phyloP scores from a whole-genome alignment of 495 filamentous ascomycete species.

The Coniosporium apollinis region DNA sequence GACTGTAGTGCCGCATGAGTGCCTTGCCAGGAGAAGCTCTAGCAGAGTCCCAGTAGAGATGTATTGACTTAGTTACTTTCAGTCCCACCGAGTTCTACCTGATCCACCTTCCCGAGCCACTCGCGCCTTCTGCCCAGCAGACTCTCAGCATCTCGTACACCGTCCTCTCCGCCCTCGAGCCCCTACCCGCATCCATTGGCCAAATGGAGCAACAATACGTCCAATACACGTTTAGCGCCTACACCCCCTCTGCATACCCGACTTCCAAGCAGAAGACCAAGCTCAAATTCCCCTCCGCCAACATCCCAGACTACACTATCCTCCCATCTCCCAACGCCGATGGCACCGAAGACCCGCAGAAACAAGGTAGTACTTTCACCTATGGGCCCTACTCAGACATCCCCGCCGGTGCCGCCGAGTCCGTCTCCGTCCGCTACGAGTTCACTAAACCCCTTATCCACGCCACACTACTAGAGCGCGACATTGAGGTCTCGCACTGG shows the following conservation, averaged over 20 bases:
- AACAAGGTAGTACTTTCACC: conserved; percentile 68
- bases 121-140: conserved; percentile 57
- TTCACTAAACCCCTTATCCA: conserved; percentile 85
- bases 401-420: conserved; percentile 53
- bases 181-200: conserved; percentile 62
- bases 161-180: conserved; percentile 52
- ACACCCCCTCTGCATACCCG: conserved; percentile 60
- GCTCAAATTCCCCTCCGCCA: conserved; percentile 64
- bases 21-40: not conserved
- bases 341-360: conserved; percentile 54
- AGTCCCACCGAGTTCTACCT: conserved; percentile 74
- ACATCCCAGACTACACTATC: conserved; percentile 71
- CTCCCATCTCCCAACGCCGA: conserved; percentile 38
- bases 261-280: conserved; percentile 93
- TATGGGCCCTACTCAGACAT: conserved; percentile 81
- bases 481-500: conserved; percentile 94
- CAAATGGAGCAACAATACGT: conserved; percentile 79
- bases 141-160: conserved; percentile 79
- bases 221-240: conserved; percentile 67
- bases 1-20: not conserved
- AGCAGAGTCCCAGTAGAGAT: too few species aligned
- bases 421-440: conserved; percentile 72
- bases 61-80: not conserved
- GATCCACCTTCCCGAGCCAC: conserved; percentile 55
- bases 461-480: conserved; percentile 59